Evolutionary conservation across 306 rosid genomes (phyloP), one percentile per base, ranked within the genome.

Genomic region (Trifolium pratense): DNA sequence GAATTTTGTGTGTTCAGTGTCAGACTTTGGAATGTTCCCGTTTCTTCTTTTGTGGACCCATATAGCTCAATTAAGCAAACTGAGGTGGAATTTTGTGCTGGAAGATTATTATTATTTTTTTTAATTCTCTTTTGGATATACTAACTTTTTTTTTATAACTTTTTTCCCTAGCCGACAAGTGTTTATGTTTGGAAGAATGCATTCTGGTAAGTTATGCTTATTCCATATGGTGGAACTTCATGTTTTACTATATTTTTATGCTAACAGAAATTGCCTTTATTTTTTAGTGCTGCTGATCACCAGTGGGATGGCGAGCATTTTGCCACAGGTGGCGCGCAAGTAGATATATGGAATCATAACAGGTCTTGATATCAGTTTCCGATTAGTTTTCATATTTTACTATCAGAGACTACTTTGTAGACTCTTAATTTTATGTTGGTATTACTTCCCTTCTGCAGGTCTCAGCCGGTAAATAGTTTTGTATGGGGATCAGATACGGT

Each of bases 301-400:
- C 95, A 91, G 77, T 89, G 96, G 97, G 87, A 89, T 9, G 91
- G 85, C 23, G 88, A 88, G 80, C 86, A 77, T 75, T 94, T 94
- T 88, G 98, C 99, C 48, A 94, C 99, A 6, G 96, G 85, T 71
- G 96, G 99, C 52, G 95, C 96, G 32, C 93, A 89, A 83, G 89
- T 94, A 56, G 90, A 89, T 74, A 78, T 94, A 64, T 94, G 99
- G 99, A 92, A 87, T 70, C 96, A 87, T 73, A 94, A 88, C 84
- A 91, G 94, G 99, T 94, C 60, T 74, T 73, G 60, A 65, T 86
- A 32, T 71, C 25, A 21, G 43, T 48, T 64, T 66, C 51, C 60
- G 32, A 51, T 39, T 64, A 14, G 55, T 49, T 57, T 68, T 39
- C 48, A 74, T 66, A 31, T 62, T 59, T 65, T 52, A 10, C 45